phyloP scores from a whole-genome alignment of 805 yeast species.

The Yarrowia sp. region DNA sequence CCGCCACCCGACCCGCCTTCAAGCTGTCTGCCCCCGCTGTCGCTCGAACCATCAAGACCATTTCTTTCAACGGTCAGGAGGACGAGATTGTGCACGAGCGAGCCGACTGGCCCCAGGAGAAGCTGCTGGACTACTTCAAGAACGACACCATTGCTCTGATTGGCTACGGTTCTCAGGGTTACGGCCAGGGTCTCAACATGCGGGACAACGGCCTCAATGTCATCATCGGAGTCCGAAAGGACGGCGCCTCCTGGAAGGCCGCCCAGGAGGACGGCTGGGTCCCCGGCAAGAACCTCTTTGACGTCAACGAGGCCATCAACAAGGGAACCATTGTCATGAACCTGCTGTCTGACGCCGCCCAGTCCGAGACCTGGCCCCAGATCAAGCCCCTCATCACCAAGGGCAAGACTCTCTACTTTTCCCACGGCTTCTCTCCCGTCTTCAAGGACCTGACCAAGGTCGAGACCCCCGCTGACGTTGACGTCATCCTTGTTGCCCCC shows the following conservation, averaged over 20 bases:
- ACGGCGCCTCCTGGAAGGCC: conserved; percentile 99
- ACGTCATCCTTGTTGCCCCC: conserved; percentile 98
- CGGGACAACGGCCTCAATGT: conserved; percentile 99
- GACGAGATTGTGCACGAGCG: conserved; percentile 93
- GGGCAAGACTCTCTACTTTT: conserved; percentile 97
- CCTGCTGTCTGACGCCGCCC: conserved; percentile 98
- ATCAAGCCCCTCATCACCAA: conserved; percentile 89
- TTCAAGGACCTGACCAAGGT: conserved; percentile 97
- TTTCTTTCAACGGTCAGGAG: conserved; percentile 93
- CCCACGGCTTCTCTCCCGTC: conserved; percentile 99
- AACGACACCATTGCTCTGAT: conserved; percentile 95
- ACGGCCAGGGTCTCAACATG: conserved; percentile 99
- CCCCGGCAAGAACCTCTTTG: conserved; percentile 97
- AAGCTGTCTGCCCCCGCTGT: conserved; percentile 53
- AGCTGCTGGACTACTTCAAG: conserved; percentile 93
- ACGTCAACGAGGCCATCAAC: conserved; percentile 86
- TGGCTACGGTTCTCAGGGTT: conserved; percentile 99
- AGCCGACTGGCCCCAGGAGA: conserved; percentile 99
- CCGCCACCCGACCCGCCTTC: conserved; percentile 43
- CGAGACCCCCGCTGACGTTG: conserved; percentile 90
- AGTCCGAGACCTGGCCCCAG: conserved; percentile 93
- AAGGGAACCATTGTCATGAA: conserved; percentile 96
- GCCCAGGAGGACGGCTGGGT: conserved; percentile 99
- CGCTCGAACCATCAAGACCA: conserved; percentile 90
- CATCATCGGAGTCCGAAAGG: conserved; percentile 95